A percentile compares a stretch with the other conserved stretches of the same genome.
Evolutionary conservation across 805 yeast species (phyloP).

Genomic region (Candida khao-thaluensis): DNA sequence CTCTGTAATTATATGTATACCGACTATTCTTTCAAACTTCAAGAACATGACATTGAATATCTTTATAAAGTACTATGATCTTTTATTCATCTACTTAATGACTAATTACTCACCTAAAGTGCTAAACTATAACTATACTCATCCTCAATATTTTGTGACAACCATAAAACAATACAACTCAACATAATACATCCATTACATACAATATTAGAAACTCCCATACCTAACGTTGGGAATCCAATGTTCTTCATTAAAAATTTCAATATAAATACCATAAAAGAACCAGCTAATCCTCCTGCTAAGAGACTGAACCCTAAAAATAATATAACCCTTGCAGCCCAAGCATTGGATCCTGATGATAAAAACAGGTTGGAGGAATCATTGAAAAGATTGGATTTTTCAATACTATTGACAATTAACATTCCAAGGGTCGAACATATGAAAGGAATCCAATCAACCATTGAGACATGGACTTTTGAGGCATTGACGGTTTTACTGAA

Average conservation of each 20-base stretch:
- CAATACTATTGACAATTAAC: conserved; percentile 74
- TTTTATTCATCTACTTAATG: too few species aligned
- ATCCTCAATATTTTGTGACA: conserved; percentile 93
- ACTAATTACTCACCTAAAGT: conserved; percentile 4
- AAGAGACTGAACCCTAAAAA: conserved; percentile 90
- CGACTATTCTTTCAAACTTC: too few species aligned
- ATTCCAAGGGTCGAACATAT: conserved; percentile 87
- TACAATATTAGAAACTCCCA: conserved; percentile 89
- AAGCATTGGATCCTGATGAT: conserved; percentile 58
- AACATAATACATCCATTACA: conserved; percentile 78
- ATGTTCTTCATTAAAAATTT: conserved; percentile 79
- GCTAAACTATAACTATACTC: conserved; percentile 92
- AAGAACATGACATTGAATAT: too few species aligned
- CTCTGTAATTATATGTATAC: too few species aligned
- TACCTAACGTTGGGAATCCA: conserved; percentile 83
- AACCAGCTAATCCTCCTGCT: conserved; percentile 93
- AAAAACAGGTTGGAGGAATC: conserved; percentile 38
- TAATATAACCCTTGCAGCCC: conserved; percentile 91
- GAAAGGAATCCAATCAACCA: conserved; percentile 95
- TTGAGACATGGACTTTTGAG: conserved; percentile 80
- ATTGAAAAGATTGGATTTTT: conserved; percentile 57
- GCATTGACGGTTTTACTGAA: conserved; percentile 84
- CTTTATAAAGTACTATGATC: too few species aligned
- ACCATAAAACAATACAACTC: conserved; percentile 88
- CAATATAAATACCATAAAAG: conserved; percentile 81